Evolutionary conservation across 345 rosid genomes (phyloP), one percentile per base, ranked within the genome.

Genomic region (Lenwebbia sp.): DNA sequence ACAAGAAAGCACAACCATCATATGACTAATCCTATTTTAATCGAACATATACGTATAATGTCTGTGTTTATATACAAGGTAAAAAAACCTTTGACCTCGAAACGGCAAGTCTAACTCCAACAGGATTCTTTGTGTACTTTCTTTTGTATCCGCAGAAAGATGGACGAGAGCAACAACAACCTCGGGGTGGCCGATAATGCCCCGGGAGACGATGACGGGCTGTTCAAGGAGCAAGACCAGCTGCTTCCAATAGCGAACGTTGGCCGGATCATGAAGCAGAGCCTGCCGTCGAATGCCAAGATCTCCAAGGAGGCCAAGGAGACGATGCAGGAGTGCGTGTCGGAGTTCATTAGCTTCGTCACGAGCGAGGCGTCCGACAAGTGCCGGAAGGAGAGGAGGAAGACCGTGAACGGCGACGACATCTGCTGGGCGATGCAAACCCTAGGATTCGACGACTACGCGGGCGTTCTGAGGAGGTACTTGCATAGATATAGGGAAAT

Each of bases 301-400:
- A 90, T 95, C 85, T 95, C 98, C 83, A 93, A 91, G 90, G 96
- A 94, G 90, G 96, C 96, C 60, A 95, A 94, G 86, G 94, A 95
- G 89, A 94, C 93, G 58, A 88, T 94, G 93, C 96, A 94, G 90
- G 98, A 93, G 83, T 94, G 96, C 84, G 96, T 94, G 65, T 92
- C 96, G 2, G 98, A 95, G 91, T 95, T 95, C 90, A 86, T 95
- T 86, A 94, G 98, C 88, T 95, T 94, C 54, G 94, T 95, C 57
- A 94, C 98, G 0, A 89, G 94, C 25, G 98, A 95, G 90, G 98
- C 98, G 7, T 92, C 98, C 6, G 93, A 95, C 86, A 94, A 91
- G 91, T 94, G 98, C 87, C 96, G 90, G 87, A 93, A 90, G 88
- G 96, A 94, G 94, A 94, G 93, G 88, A 92, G 98, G 54, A 95